Percentiles rank a stretch among this genome's conserved stretches.
These are phyloP conservation scores for Blastobotrys illinoisensis DNA, from an alignment of 1,139 yeast species.

Conservation along the genomic window DNA sequence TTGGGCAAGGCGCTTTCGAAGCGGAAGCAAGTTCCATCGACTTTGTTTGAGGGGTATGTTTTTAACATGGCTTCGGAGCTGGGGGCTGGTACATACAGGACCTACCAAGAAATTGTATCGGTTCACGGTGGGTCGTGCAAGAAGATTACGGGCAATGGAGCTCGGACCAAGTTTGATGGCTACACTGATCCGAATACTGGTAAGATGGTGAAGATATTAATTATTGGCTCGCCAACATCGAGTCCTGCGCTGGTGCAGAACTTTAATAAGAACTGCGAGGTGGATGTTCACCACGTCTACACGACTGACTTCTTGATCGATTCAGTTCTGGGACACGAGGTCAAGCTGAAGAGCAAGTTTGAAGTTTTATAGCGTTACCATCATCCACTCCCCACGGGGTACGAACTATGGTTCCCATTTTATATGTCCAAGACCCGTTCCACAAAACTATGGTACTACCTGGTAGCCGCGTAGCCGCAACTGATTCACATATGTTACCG, in stretches of 20 bases:
- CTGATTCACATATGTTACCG: too few species aligned
- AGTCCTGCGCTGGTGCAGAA: background rate
- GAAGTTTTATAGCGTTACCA: background rate
- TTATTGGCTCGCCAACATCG: background rate
- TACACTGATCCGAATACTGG: background rate
- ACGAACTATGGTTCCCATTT: too few species aligned
- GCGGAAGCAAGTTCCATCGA: conserved; percentile 28
- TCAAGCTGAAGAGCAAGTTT: background rate
- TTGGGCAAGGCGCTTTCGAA: conserved; percentile 25
- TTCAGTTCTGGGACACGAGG: background rate
- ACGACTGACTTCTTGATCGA: background rate
- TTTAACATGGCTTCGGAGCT: conserved; percentile 41
- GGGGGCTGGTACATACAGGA: background rate
- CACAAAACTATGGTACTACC: too few species aligned
- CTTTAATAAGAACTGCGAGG: background rate
- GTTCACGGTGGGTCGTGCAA: background rate
- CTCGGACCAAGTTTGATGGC: background rate
- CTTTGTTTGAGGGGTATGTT: conserved; percentile 41
- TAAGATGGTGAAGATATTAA: background rate
- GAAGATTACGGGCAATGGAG: background rate
- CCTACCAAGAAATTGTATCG: background rate
- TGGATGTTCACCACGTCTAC: background rate
- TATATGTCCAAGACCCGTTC: too few species aligned
- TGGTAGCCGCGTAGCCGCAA: too few species aligned
- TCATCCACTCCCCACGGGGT: too few species aligned